Evolutionary conservation across 73 alveolate genomes (phyloP).

Genomic region (Paramecium octaurelia): DNA sequence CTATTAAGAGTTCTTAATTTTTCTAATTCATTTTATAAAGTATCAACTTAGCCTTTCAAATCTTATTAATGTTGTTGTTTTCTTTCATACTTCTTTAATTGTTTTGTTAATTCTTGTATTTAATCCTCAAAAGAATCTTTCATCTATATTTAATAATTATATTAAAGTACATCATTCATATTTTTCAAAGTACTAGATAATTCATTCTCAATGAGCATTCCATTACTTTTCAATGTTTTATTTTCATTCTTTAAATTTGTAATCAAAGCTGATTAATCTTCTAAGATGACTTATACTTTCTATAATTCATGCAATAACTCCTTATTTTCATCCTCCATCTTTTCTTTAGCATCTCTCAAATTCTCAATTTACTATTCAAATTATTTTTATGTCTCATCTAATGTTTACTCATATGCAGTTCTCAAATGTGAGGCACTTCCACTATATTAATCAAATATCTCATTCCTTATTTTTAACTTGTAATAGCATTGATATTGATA

Average conservation of each 20-base stretch:
- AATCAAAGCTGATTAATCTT: constrained; percentile 33
- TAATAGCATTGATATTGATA: neutral
- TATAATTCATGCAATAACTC: constrained; percentile 44
- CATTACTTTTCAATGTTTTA: constrained; percentile 12
- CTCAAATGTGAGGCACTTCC: constrained; percentile 46
- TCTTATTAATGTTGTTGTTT: neutral
- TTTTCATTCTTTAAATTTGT: constrained; percentile 37
- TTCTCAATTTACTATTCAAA: constrained; percentile 40
- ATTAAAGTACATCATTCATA: constrained; percentile 13
- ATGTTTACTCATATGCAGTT: constrained; percentile 40
- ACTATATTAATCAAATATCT: constrained; percentile 48
- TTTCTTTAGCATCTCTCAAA: constrained; percentile 26
- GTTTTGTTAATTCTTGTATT: neutral
- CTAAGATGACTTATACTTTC: constrained; percentile 30
- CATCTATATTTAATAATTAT: neutral
- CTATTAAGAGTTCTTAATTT: neutral
- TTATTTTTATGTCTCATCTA: constrained; percentile 44
- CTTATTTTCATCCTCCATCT: constrained; percentile 43
- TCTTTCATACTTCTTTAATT: constrained; percentile 19
- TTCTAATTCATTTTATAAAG: neutral
- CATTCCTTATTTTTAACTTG: constrained; percentile 14
- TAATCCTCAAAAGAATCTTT: constrained; percentile 43
- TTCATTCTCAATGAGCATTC: constrained; percentile 13
- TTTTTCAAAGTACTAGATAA: constrained; percentile 14
- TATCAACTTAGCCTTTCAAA: neutral